phyloP scores from a whole-genome alignment of 345 rosid genomes.

The Linum tenue region DNA sequence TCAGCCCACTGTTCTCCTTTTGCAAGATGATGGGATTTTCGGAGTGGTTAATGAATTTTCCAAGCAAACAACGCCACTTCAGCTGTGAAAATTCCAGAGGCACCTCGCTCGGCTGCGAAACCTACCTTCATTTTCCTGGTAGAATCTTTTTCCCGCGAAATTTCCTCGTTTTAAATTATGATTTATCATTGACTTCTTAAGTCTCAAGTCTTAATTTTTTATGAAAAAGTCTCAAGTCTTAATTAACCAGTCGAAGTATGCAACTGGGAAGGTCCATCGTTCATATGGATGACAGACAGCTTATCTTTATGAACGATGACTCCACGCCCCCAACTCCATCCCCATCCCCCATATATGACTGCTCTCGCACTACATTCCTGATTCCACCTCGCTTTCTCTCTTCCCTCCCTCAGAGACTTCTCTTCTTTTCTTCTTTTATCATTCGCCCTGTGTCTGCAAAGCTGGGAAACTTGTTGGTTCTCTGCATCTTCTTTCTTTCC shows the following conservation, averaged over 20 bases:
- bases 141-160: too few relatives aligned
- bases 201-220: too few relatives aligned
- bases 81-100: not conserved
- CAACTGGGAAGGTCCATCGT: slow-evolving; percentile 10
- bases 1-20: slow-evolving; percentile 18
- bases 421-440: too few relatives aligned
- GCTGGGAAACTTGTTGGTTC: too few relatives aligned
- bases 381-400: not conserved
- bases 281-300: slow-evolving; percentile 17
- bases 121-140: too few relatives aligned
- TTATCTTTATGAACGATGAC: slow-evolving; percentile 1
- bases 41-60: slow-evolving; percentile 12
- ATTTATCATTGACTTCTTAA: too few relatives aligned
- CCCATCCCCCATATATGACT: slow-evolving; percentile 1
- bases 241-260: slow-evolving; percentile 28
- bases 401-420: slow-evolving; percentile 8
- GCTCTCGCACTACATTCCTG: not conserved
- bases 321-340: too few relatives aligned
- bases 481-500: not conserved
- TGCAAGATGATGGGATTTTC: not conserved
- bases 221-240: not conserved
- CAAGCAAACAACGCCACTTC: slow-evolving; percentile 13
- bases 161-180: not conserved
- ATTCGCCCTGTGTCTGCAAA: not conserved
- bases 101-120: not conserved